These are phyloP conservation scores for Calonectria crousiana DNA, from an alignment of 2,329 filamentous ascomycete species.

Conservation along the genomic window DNA sequence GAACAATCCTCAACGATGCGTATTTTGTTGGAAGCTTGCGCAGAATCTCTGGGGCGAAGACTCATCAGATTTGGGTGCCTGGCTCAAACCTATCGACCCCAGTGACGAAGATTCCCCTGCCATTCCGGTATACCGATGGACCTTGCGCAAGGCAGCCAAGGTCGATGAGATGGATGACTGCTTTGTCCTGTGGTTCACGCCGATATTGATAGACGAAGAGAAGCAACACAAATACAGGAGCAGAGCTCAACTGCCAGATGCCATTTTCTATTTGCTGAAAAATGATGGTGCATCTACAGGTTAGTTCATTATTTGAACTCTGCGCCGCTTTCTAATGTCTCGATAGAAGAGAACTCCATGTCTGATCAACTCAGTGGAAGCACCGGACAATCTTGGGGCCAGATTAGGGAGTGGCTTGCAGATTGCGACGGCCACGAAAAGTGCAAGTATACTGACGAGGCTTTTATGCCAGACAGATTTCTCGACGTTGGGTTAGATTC, in stretches of 20 bases:
- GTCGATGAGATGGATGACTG: not conserved
- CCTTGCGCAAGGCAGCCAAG: not conserved
- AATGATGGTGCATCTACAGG: not conserved
- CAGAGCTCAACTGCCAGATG: not conserved
- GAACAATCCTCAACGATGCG: not conserved
- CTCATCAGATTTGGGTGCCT: not conserved
- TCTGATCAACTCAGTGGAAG: not conserved
- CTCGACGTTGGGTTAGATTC: not conserved
- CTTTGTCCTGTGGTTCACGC: not conserved
- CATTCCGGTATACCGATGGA: not conserved
- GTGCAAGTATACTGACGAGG: not conserved
- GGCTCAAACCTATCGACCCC: not conserved
- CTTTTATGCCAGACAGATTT: not conserved
- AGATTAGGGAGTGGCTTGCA: not conserved
- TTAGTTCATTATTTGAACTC: not conserved
- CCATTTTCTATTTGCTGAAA: not conserved
- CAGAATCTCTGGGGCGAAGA: not conserved
- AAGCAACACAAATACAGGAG: not conserved
- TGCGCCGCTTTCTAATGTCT: not conserved
- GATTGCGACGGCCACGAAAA: not conserved
- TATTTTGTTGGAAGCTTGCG: not conserved
- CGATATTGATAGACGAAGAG: not conserved
- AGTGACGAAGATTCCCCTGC: not conserved
- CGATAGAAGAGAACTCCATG: too few relatives aligned
- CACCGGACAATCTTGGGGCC: not conserved